These are phyloP conservation scores for Naganishia friedmannii DNA, from an alignment of 768 basidiomycete species.

Conservation along the genomic window DNA sequence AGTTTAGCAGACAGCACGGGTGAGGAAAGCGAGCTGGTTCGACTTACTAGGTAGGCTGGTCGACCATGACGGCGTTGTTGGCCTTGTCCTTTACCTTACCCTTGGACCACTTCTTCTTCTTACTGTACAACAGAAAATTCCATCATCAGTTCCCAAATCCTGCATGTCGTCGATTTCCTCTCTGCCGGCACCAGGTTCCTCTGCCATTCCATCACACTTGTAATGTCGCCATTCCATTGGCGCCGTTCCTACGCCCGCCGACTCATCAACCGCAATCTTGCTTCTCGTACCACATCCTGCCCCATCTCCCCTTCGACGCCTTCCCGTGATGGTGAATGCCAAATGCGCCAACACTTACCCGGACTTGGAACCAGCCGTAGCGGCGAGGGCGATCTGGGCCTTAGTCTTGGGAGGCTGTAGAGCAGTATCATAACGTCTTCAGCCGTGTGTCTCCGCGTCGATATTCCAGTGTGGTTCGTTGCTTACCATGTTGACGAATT, in stretches of 20 bases:
- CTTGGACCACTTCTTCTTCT: slow-evolving; percentile 99
- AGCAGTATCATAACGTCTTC: neutral
- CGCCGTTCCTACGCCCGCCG: too few species aligned
- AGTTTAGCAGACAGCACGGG: neutral
- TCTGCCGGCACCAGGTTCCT: neutral
- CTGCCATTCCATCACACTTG: neutral
- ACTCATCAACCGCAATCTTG: too few species aligned
- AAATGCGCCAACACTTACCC: slow-evolving; percentile 43
- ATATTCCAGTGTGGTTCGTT: neutral
- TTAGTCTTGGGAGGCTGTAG: slow-evolving; percentile 49
- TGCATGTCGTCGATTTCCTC: neutral
- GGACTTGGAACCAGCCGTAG: slow-evolving; percentile 51
- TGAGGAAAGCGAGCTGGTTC: neutral
- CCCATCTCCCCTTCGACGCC: neutral
- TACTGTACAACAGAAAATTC: slow-evolving; percentile 50
- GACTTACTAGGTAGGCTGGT: slow-evolving; percentile 72
- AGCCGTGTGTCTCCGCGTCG: neutral
- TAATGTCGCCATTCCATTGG: neutral
- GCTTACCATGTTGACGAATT: slow-evolving; percentile 26
- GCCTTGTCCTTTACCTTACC: slow-evolving; percentile 99
- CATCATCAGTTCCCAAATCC: neutral
- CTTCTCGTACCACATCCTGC: too few species aligned
- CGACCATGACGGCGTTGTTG: slow-evolving; percentile 88
- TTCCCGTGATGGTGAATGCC: neutral
- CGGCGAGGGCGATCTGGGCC: slow-evolving; percentile 52